Percentiles rank a stretch among this genome's conserved stretches.
Evolutionary conservation across 805 yeast genomes (phyloP).

Genomic region (Yarrowia deformans): DNA sequence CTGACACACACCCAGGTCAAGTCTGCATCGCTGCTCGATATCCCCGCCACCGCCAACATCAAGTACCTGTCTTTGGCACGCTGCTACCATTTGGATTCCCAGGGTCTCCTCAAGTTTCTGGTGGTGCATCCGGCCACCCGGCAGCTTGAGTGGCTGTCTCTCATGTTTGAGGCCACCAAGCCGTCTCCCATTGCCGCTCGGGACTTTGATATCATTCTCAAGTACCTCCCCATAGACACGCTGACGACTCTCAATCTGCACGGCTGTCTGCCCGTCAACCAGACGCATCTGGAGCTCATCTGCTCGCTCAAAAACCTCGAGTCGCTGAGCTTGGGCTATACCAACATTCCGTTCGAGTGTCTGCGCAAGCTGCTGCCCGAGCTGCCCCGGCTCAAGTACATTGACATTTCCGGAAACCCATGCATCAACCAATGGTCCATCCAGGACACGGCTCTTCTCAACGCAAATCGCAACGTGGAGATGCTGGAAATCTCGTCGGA

Average conservation of each 20-base stretch:
- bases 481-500: slow-evolving; percentile 65
- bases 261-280: slow-evolving; percentile 64
- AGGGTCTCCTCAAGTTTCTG: slow-evolving; percentile 72
- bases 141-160: slow-evolving; percentile 68
- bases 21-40: slow-evolving; percentile 61
- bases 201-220: slow-evolving; percentile 59
- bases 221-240: slow-evolving; percentile 52
- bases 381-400: slow-evolving; percentile 55
- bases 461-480: slow-evolving; percentile 58
- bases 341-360: slow-evolving; percentile 46
- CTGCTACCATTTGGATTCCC: slow-evolving; percentile 72
- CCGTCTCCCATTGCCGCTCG: slow-evolving; percentile 61
- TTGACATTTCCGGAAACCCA: slow-evolving; percentile 73
- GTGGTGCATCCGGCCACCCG: slow-evolving; percentile 72
- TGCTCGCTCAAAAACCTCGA: slow-evolving; percentile 44
- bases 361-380: slow-evolving; percentile 45
- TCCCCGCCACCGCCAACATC: slow-evolving; percentile 65
- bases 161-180: slow-evolving; percentile 69
- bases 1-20: slow-evolving; percentile 81
- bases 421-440: slow-evolving; percentile 66
- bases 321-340: slow-evolving; percentile 49
- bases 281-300: slow-evolving; percentile 49
- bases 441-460: slow-evolving; percentile 55
- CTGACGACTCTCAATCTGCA: slow-evolving; percentile 64
- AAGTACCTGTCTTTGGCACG: slow-evolving; percentile 76